Base-by-base conservation (phyloP, 2,329 filamentous ascomycete genomes). In the Fusarium sublunatum region DNA sequence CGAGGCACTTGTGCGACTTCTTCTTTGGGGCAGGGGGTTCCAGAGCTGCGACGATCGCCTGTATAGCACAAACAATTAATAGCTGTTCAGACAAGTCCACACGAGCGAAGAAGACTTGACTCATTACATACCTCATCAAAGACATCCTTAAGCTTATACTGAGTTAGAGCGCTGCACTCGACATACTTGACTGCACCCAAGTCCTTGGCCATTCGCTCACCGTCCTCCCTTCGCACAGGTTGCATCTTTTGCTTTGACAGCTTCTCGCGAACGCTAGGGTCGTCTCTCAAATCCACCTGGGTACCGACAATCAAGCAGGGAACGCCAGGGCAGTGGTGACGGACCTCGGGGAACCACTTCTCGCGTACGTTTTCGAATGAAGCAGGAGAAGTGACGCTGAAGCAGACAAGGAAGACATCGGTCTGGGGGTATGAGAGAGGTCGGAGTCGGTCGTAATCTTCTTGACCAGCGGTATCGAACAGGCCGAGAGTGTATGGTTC, bases 311-410 rank as follows among this genome's bases (percentile, higher is more conserved):
- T 97, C 67, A 99, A 84, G 84, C 95, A 98, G 49, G 95, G 95
- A 34, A 99, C 95, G 65, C 95, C 95, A 15, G 95, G 95, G 77
- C 95, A 99, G 81, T 99, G 95, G 79, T 99, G 95, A 77, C 96
- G 93, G 39, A 99, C 95, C 80, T 99, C 95, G 41, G 95, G 95
- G 73, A 97, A 97, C 94, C 93, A 97, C 80, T 97, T 97, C 84
- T 97, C 94, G 73, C 93, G 89, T 47, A 98, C 95, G 90, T 99
- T 99, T 78, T 99, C 95, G 78, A 99, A 99, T 7, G 93, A 97
- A 36, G 95, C 93, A 36, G 94, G 95, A 41, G 94, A 97, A 54
- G 93, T 97, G 74, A 99, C 93, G 75, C 93, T 97, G 80, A 98
- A 99, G 84, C 95, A 99, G 72, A 99, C 93, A 58, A 99, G 90